Evolutionary conservation across 2,329 filamentous ascomycete species (phyloP).

Genomic region (Microdochium bolleyi): DNA sequence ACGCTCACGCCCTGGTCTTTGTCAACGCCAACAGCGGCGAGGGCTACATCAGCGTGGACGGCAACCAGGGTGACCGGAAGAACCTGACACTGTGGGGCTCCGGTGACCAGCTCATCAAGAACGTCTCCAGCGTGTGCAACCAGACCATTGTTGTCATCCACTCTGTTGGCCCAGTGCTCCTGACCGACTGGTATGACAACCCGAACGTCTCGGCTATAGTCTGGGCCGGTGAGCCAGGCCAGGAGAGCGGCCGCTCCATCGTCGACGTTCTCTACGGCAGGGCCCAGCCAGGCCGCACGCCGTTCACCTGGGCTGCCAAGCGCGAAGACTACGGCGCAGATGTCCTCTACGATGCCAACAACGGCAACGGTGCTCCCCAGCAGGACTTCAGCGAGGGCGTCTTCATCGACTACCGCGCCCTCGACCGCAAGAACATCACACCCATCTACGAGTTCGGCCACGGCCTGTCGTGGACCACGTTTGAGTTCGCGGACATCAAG

Average conservation of each 20-base stretch:
- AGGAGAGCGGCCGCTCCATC: conserved; percentile 75
- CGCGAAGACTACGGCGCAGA: conserved; percentile 61
- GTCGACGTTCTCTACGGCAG: conserved; percentile 78
- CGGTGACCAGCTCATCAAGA: conserved; percentile 74
- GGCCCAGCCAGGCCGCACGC: conserved; percentile 67
- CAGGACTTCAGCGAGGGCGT: conserved; percentile 68
- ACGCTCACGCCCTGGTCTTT: conserved; percentile 74
- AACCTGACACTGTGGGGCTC: conserved; percentile 86
- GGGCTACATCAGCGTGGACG: conserved; percentile 75
- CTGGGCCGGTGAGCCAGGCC: conserved; percentile 74
- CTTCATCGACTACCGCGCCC: conserved; percentile 75
- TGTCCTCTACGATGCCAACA: conserved; percentile 61
- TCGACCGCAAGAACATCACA: conserved; percentile 57
- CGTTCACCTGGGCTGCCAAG: conserved; percentile 71
- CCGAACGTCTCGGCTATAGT: conserved; percentile 78
- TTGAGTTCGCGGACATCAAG: conserved; percentile 62
- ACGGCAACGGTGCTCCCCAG: conserved; percentile 58
- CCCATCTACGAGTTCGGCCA: conserved; percentile 78
- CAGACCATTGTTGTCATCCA: conserved; percentile 94
- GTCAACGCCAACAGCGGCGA: conserved; percentile 84
- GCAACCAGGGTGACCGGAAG: conserved; percentile 80
- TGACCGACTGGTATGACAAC: conserved; percentile 67
- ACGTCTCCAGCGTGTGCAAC: conserved; percentile 67
- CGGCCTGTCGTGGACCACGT: conserved; percentile 74
- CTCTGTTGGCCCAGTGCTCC: conserved; percentile 69